phyloP scores from a whole-genome alignment of 768 basidiomycete genomes.

The Asterophora parasitica region DNA sequence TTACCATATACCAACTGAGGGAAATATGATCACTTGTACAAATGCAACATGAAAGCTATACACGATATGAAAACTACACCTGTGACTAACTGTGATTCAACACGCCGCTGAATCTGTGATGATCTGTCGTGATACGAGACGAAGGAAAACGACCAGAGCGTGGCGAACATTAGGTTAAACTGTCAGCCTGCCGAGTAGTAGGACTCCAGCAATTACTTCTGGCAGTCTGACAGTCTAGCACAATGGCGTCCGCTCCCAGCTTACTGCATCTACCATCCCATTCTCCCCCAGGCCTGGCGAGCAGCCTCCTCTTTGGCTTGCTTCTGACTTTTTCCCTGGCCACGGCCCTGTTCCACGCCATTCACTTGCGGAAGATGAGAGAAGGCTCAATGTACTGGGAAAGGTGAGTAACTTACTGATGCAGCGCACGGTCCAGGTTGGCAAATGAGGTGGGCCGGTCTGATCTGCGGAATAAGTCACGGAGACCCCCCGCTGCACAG shows the following conservation, averaged over 20 bases:
- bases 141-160: conserved; percentile 4
- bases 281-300: conserved; percentile 43
- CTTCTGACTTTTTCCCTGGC: conserved; percentile 56
- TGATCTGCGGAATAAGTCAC: conserved; percentile 46
- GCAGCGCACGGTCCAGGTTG: conserved; percentile 54
- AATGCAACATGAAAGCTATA: background rate
- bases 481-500: conserved; percentile 37
- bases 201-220: conserved; percentile 6
- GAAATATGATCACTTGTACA: background rate
- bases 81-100: background rate
- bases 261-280: conserved; percentile 44
- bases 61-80: background rate
- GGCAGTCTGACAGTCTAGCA: conserved; percentile 18
- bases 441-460: conserved; percentile 48
- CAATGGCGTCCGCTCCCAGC: conserved; percentile 10
- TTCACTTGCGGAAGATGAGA: conserved; percentile 37
- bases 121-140: background rate
- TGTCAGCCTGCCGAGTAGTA: conserved; percentile 15
- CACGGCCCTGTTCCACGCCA: conserved; percentile 42
- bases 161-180: conserved; percentile 13
- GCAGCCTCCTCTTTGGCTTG: conserved; percentile 68
- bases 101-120: background rate
- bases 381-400: background rate
- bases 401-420: conserved; percentile 36
- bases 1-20: background rate